Base-by-base conservation (phyloP, 768 basidiomycete genomes). In the Mycena albidolilacea region DNA sequence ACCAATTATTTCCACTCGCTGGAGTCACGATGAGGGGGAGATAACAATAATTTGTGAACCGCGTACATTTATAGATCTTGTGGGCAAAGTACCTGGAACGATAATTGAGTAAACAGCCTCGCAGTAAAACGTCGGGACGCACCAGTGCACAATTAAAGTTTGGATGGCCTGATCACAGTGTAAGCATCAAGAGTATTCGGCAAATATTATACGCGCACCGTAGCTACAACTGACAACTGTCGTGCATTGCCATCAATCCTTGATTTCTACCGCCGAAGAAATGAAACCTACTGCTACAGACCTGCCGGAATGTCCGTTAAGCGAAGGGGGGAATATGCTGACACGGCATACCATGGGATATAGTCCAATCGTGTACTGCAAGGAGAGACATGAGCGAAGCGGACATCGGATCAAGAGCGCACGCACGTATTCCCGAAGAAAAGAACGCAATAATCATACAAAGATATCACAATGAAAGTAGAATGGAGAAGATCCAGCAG, bases 361-460 rank as follows among this genome's bases (percentile, higher is more conserved):
- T 64, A 23, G 14, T 70, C 64, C 7, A 72, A 41, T 3, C 69
- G 54, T 2, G 50, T 21, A 2, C 69, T 74, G 54, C n/a, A 6
- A 14, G 6, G 7, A 5, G 6, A 6, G 14, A 14, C 17, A 48
- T 62, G 4, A 48, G 37, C 35, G 21, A 1, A 35, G 23, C 5
- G 38, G 7, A 44, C 12, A 50, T 4, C 7, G 12, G 60, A 35
- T 2, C 6, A 12, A 21, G 46, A 48, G 55, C 38, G 50, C n/a
- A 69, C 74, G 57, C 64, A 70, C 67, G 52, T 78, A n/a, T 84
- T 64, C 6, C 83, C 83, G 41, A 78, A 84, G 61, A 79, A 74
- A 1, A 37, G 14, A 59, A 84, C 82, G 2, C 82, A 64, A 66
- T 81, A 84, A 15, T 74, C 75, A 78, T 80, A 84, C 46, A 84